These are phyloP conservation scores for Rasamsonia emersonii DNA, from an alignment of 2,329 filamentous ascomycete species.

Conservation along the genomic window DNA sequence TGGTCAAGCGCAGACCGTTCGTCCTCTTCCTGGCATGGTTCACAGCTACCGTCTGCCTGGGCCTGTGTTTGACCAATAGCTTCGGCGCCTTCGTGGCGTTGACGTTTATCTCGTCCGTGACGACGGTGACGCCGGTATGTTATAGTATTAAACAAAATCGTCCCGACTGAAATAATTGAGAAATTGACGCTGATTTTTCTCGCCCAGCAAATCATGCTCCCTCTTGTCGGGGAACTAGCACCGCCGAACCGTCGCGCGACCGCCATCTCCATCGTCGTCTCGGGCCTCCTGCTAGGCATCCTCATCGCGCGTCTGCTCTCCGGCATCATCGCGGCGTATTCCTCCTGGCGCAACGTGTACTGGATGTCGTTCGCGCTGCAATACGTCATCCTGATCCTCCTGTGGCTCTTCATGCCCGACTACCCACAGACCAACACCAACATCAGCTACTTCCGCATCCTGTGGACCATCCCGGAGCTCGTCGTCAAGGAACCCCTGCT, in stretches of 20 bases:
- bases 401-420: conserved; percentile 70
- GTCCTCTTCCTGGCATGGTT: conserved; percentile 59
- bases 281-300: conserved; percentile 66
- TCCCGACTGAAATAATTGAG: background rate
- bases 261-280: conserved; percentile 65
- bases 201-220: conserved; percentile 59
- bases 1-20: conserved; percentile 58
- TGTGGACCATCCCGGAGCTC: conserved; percentile 57
- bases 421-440: conserved; percentile 66
- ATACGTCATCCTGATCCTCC: conserved; percentile 53
- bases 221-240: conserved; percentile 69
- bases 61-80: conserved; percentile 58
- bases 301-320: conserved; percentile 67
- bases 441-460: conserved; percentile 56
- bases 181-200: too few relatives aligned
- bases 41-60: conserved; percentile 61
- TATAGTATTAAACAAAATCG: too few relatives aligned
- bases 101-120: conserved; percentile 65
- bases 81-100: conserved; percentile 59
- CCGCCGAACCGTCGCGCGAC: conserved; percentile 59
- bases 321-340: conserved; percentile 65
- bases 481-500: conserved; percentile 58
- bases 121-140: conserved; percentile 61
- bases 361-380: conserved; percentile 69
- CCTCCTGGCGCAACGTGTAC: conserved; percentile 68